Evolutionary conservation across 257 asterid genomes (phyloP), one percentile per base, ranked within the genome.

Genomic region (Phtheirospermum japonicum): DNA sequence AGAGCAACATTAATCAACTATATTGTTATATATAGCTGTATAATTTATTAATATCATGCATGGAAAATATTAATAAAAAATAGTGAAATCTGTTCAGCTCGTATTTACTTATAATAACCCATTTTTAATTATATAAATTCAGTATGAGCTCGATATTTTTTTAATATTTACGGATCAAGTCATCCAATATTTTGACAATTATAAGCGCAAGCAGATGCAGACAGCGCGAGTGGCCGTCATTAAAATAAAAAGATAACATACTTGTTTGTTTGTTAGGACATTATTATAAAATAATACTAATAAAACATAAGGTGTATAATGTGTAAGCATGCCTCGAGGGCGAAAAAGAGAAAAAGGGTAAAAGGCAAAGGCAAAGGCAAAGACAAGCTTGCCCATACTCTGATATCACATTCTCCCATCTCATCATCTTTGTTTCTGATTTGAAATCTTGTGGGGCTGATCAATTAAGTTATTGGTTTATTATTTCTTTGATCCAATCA

Each of bases 381-480:
- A 2, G 7, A 17, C 14, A 64, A 80, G 77, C 74, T 78, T 77
- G 81, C 92, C 95, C 96, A 85, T 85, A 76, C 91, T 76, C 89
- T 78, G 77, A 64, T 61, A 73, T 79, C 91, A 79, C 72, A 53
- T 67, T 67, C 73, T 49, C 73, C 66, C 66, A 81, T 79, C 69
- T 58, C 73, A 63, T 59, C 74, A 36, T 36, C 8, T 85, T 78
- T 87, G 75, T 61, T 23, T 71, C 54, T 73, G 65, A 83, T 73
- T 77, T 81, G 74, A 75, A 77, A 75, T 72, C 63, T 75, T 72
- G 85, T 82, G 87, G 91, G 64, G 73, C 77, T 63, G 26, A 32
- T 42, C 26, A n/a, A n/a, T n/a, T 36, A 1, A 1, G 2, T 36
- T 36, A 36, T 36, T 2, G 2, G 42, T 36, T 36, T 36, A n/a